These are phyloP conservation scores for Aleurites moluccanus DNA, from an alignment of 441 rosid genomes.

Conservation along the genomic window DNA sequence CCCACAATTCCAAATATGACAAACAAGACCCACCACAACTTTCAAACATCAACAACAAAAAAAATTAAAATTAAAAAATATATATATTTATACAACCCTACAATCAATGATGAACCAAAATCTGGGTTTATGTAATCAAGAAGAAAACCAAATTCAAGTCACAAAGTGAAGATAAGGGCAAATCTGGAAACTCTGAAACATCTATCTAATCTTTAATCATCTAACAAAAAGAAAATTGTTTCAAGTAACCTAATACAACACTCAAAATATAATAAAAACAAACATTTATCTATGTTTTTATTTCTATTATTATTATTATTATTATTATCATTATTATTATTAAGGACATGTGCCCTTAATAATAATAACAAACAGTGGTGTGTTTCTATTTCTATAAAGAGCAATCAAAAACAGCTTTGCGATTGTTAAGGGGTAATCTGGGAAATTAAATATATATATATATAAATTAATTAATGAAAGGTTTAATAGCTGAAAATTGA, in stretches of 20 bases:
- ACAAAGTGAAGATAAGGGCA: conserved; percentile 36
- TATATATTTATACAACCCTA: not conserved
- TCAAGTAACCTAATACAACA: not conserved
- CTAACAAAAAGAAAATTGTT: not conserved
- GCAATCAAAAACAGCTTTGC: not conserved
- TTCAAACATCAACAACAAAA: conserved; percentile 8
- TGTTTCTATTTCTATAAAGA: not conserved
- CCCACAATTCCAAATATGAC: conserved; percentile 37
- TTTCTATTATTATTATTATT: no score
- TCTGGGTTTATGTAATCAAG: not conserved
- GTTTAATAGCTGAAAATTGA: not conserved
- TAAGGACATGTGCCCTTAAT: conserved; percentile 9
- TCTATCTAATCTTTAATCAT: not conserved
- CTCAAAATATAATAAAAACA: not conserved
- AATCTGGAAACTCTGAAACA: conserved; percentile 28
- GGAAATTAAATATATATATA: no score
- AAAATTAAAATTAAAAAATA: conserved; percentile 8
- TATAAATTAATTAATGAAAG: not conserved
- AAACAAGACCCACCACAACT: conserved; percentile 27
- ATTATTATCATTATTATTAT: not conserved
- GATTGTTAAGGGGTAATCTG: no score
- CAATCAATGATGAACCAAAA: conserved; percentile 19
- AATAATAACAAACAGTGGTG: conserved; percentile 11
- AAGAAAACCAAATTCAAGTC: conserved; percentile 12
- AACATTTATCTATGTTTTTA: not conserved